Percentiles rank a stretch among this genome's conserved stretches.
phyloP scores from a whole-genome alignment of 2,329 filamentous ascomycete genomes.

The Elsinoe arachidis region DNA sequence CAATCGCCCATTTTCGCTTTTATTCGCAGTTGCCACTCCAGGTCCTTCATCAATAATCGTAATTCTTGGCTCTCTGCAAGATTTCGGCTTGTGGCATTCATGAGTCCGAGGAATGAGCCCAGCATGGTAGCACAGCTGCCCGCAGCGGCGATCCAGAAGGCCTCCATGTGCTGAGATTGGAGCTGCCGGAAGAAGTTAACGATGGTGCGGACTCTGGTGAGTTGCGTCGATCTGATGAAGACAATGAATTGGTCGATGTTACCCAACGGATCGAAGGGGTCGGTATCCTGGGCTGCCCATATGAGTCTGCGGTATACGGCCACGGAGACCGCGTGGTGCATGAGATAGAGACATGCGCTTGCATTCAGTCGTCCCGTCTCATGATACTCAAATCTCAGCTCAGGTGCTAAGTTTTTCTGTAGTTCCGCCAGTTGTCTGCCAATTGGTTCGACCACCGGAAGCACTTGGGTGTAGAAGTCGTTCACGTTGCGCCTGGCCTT shows the following conservation, averaged over 20 bases:
- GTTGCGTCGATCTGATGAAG: constrained; percentile 2
- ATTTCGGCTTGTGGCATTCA: constrained; percentile 2
- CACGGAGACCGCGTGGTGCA: constrained; percentile 2
- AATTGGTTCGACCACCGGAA: constrained; percentile 8
- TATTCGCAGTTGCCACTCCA: constrained; percentile 6
- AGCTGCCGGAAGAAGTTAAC: constrained; percentile 5
- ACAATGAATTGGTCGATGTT: not conserved
- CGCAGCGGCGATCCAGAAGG: constrained; percentile 4
- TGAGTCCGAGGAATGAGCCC: constrained; percentile 1
- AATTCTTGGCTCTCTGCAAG: constrained; percentile 1
- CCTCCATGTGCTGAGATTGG: constrained; percentile 9
- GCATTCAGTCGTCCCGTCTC: constrained; percentile 4
- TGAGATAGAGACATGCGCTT: not conserved
- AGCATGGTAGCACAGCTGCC: constrained; percentile 9
- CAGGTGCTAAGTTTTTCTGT: constrained; percentile 5
- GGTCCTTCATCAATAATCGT: not conserved
- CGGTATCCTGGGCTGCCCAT: not conserved
- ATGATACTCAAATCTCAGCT: constrained; percentile 4
- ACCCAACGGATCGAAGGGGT: not conserved
- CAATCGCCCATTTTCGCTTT: constrained; percentile 10
- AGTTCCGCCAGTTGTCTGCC: constrained; percentile 2
- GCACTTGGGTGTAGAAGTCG: constrained; percentile 3
- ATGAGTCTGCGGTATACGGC: not conserved
- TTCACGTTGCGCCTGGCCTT: not conserved
- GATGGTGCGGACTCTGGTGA: not conserved